Conservation (phyloP, 2,329 filamentous ascomycete genomes). For the Microsporum audouinii region DNA sequence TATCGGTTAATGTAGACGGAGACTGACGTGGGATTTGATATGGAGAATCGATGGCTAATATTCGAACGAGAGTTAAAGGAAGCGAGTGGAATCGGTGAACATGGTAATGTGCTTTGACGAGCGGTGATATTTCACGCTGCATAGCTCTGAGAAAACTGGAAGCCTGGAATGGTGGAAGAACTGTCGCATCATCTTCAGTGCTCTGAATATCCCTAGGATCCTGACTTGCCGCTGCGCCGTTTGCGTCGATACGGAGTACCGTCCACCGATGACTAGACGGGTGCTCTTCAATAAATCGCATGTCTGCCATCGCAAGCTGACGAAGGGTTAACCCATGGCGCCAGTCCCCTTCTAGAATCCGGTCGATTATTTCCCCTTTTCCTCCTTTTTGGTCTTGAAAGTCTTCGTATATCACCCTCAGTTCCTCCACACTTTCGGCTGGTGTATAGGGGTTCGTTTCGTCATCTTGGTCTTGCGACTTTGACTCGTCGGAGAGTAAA, state of each 20-base stretch:
- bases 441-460: slow-evolving; percentile 58
- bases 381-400: slow-evolving; percentile 45
- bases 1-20: slow-evolving; percentile 40
- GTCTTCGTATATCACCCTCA: slow-evolving; percentile 54
- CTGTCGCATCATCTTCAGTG: slow-evolving; percentile 25
- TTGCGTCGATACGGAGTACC: slow-evolving; percentile 36
- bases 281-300: slow-evolving; percentile 44
- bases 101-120: slow-evolving; percentile 75
- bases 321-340: slow-evolving; percentile 43
- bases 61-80: slow-evolving; percentile 61
- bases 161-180: slow-evolving; percentile 62
- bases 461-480: slow-evolving; percentile 44
- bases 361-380: slow-evolving; percentile 45
- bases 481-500: slow-evolving; percentile 26
- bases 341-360: slow-evolving; percentile 48
- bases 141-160: slow-evolving; percentile 68
- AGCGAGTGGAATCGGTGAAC: slow-evolving; percentile 56
- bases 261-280: slow-evolving; percentile 43
- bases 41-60: slow-evolving; percentile 69
- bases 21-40: slow-evolving; percentile 49
- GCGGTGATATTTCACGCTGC: slow-evolving; percentile 60
- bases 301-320: slow-evolving; percentile 45
- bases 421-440: slow-evolving; percentile 51
- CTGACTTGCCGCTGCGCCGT: background rate
- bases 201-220: slow-evolving; percentile 17